Conservation (phyloP, 305 asterid genomes). For the Andrographis paniculata region DNA sequence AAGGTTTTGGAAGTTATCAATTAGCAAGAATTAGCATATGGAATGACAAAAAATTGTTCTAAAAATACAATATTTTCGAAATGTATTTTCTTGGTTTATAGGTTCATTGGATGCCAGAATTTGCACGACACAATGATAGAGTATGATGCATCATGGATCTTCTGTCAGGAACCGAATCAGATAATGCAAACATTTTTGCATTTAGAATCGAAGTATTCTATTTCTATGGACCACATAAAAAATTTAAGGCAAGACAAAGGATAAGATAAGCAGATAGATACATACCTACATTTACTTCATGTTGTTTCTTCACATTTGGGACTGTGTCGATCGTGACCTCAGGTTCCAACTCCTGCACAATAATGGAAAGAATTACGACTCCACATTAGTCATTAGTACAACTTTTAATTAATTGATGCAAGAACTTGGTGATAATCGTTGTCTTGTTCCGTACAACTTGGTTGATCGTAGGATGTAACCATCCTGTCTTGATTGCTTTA, state of each 20-base stretch:
- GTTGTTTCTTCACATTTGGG: constrained; percentile 67
- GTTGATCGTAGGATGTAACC: constrained; percentile 74
- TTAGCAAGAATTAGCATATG: neutral
- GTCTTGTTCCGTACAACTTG: constrained; percentile 36
- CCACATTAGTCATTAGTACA: neutral
- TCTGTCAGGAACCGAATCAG: neutral
- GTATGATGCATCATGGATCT: neutral
- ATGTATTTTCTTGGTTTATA: too few species aligned
- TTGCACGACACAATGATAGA: neutral
- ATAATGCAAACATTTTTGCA: neutral
- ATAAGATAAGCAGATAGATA: constrained; percentile 4
- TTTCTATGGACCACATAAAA: constrained; percentile 13
- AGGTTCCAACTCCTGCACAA: constrained; percentile 44
- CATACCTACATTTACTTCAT: constrained; percentile 62
- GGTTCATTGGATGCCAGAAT: constrained; percentile 3
- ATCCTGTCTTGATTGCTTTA: constrained; percentile 67
- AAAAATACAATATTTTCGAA: too few species aligned
- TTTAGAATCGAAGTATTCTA: neutral
- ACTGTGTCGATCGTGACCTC: constrained; percentile 58
- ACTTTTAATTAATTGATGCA: too few species aligned
- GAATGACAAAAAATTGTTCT: too few species aligned
- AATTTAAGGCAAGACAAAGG: neutral
- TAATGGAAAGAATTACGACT: neutral
- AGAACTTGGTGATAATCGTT: neutral
- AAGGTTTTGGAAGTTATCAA: neutral